Evolutionary conservation across 192 early-diverging fungal genomes (phyloP).

Genomic region (Chytriomyces hyalinus): DNA sequence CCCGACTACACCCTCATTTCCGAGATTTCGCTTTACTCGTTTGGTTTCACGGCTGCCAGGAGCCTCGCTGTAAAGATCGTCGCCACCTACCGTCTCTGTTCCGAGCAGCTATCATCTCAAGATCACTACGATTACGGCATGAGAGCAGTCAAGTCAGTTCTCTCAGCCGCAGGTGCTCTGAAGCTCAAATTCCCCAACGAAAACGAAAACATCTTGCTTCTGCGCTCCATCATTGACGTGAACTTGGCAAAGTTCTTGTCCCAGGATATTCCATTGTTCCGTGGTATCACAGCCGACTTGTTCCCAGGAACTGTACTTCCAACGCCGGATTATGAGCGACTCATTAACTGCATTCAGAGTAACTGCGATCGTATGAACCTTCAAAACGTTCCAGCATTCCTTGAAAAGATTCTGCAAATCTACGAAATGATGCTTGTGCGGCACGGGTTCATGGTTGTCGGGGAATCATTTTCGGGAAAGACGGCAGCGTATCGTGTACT

Average conservation of each 20-base stretch:
- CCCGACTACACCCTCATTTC: constrained; percentile 69
- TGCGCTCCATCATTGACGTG: constrained; percentile 67
- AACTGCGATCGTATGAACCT: constrained; percentile 56
- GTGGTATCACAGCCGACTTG: constrained; percentile 65
- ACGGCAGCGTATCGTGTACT: constrained; percentile 60
- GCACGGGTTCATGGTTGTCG: constrained; percentile 68
- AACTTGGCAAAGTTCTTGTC: constrained; percentile 67
- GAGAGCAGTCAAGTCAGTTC: constrained; percentile 66
- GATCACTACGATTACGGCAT: constrained; percentile 71
- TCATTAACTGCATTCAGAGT: constrained; percentile 51
- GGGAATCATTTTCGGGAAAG: constrained; percentile 62
- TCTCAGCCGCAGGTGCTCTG: constrained; percentile 60
- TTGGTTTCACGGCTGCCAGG: constrained; percentile 63
- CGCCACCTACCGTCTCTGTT: constrained; percentile 64
- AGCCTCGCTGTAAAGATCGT: constrained; percentile 64
- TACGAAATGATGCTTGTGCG: constrained; percentile 72
- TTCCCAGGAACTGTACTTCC: constrained; percentile 65
- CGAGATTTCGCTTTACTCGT: constrained; percentile 68
- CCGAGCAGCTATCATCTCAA: constrained; percentile 67
- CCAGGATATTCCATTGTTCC: constrained; percentile 68
- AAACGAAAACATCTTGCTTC: constrained; percentile 63
- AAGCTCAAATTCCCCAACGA: constrained; percentile 66
- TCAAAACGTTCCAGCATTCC: constrained; percentile 60
- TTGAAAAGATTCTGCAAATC: constrained; percentile 65
- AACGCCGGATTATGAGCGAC: constrained; percentile 58